phyloP scores from a whole-genome alignment of 306 rosid species.

The Castanospermum australe region DNA sequence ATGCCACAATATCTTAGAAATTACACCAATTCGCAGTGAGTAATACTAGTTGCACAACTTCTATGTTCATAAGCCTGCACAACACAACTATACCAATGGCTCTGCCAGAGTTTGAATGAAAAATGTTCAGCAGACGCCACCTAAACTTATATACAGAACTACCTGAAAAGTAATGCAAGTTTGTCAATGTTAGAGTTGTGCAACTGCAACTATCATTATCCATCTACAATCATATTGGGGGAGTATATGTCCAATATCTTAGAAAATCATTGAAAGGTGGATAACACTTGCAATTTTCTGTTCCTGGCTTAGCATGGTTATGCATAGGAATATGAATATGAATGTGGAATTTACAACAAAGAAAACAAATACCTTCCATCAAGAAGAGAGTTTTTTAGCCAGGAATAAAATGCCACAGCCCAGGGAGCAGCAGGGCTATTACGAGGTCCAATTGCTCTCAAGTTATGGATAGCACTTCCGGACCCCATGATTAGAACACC shows the following conservation, averaged over 20 bases:
- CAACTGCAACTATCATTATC: neutral
- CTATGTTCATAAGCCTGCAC: neutral
- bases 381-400: slow-evolving; percentile 28
- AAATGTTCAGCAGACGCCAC: neutral
- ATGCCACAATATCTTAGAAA: neutral
- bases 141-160: neutral
- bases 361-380: slow-evolving; percentile 48
- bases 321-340: neutral
- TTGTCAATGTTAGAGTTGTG: neutral
- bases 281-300: neutral
- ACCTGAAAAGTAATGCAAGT: neutral
- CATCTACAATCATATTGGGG: neutral
- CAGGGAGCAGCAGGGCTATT: slow-evolving; percentile 31
- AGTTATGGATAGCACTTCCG: slow-evolving; percentile 62
- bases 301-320: neutral
- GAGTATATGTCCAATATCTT: neutral
- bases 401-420: slow-evolving; percentile 55
- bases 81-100: neutral
- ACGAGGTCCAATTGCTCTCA: slow-evolving; percentile 23
- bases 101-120: neutral
- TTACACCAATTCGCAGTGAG: too few relatives aligned
- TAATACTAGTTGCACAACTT: neutral
- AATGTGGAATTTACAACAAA: neutral
- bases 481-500: slow-evolving; percentile 66
- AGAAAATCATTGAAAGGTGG: neutral